phyloP scores from a whole-genome alignment of 2,329 filamentous ascomycete genomes.

The Arachnomyces sp. region DNA sequence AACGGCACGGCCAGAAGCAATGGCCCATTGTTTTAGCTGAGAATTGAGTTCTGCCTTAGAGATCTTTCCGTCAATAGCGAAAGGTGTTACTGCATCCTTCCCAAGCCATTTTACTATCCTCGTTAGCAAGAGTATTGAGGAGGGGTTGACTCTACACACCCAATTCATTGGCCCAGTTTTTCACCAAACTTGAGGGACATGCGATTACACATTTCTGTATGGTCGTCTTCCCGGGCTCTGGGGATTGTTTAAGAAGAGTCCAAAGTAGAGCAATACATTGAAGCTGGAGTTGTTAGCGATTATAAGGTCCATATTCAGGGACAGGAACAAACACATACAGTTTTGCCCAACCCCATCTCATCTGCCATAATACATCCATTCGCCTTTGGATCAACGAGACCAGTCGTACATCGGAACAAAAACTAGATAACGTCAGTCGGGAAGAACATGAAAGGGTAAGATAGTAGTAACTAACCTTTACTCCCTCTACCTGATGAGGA shows the following conservation, averaged over 20 bases:
- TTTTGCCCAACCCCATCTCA: constrained; percentile 97
- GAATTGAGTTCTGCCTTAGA: constrained; percentile 85
- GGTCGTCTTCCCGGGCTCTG: constrained; percentile 84
- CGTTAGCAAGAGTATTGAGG: constrained; percentile 13
- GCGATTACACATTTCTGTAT: constrained; percentile 97
- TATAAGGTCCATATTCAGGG: constrained; percentile 2
- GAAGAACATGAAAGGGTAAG: neutral
- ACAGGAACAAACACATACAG: constrained; percentile 33
- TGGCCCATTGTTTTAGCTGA: constrained; percentile 91
- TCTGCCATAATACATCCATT: constrained; percentile 99
- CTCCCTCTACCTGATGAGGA: constrained; percentile 95
- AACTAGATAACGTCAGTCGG: constrained; percentile 45
- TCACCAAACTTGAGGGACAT: constrained; percentile 89
- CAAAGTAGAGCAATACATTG: constrained; percentile 96
- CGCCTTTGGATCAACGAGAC: constrained; percentile 87
- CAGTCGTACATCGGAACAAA: constrained; percentile 87
- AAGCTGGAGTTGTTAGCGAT: constrained; percentile 38
- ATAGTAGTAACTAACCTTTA: constrained; percentile 50
- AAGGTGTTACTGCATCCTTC: constrained; percentile 79
- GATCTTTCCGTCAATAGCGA: constrained; percentile 93
- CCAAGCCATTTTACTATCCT: constrained; percentile 78
- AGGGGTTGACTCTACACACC: constrained; percentile 21
- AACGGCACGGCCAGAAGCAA: constrained; percentile 78
- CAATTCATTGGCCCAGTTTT: constrained; percentile 96
- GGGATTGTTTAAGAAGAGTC: constrained; percentile 92